Percentiles rank a stretch among this genome's conserved stretches.
Evolutionary conservation across 805 yeast species (phyloP).

Genomic region (Zygoascus flipseniorum): DNA sequence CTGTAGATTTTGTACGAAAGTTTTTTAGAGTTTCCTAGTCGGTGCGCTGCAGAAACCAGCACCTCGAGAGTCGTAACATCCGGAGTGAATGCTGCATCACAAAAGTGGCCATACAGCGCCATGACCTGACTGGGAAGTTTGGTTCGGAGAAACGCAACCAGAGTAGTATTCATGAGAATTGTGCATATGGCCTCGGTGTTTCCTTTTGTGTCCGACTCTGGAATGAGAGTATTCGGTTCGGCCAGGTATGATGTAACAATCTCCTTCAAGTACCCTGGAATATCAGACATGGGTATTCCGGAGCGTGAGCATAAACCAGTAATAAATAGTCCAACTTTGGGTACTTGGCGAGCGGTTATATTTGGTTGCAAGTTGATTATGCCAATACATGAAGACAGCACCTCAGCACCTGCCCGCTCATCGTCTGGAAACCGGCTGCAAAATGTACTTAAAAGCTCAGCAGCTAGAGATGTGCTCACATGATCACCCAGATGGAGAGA

Average conservation of each 20-base stretch:
- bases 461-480: background rate
- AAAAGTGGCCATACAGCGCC: background rate
- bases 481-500: background rate
- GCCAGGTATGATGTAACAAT: background rate
- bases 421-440: background rate
- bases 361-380: background rate
- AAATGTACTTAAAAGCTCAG: background rate
- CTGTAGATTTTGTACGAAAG: conserved; percentile 19
- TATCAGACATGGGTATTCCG: background rate
- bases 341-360: background rate
- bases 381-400: background rate
- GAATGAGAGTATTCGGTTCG: background rate
- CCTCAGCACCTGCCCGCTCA: background rate
- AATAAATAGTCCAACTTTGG: background rate
- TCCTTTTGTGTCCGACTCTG: background rate
- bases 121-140: background rate
- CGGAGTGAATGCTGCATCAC: background rate
- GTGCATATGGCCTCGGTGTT: background rate
- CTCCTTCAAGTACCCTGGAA: background rate
- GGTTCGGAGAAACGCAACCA: background rate
- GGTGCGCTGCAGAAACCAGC: conserved; percentile 15
- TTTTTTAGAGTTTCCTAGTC: conserved; percentile 25
- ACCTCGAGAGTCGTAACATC: conserved; percentile 12
- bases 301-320: background rate
- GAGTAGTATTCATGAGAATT: background rate